Conservation (phyloP, 805 yeast genomes). For the Cyberlindnera euphorbiiphila region DNA sequence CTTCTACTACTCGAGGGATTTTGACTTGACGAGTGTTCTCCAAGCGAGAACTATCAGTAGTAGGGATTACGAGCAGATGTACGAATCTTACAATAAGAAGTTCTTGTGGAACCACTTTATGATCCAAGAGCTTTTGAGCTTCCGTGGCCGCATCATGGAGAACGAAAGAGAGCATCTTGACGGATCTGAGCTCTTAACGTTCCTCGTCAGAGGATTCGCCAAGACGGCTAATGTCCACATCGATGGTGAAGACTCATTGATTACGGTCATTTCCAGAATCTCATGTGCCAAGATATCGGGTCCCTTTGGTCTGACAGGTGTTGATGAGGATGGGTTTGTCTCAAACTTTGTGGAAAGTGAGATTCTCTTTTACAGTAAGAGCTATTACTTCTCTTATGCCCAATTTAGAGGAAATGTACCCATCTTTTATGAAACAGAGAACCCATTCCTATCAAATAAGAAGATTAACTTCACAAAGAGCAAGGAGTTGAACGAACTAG, state of each 20-base stretch:
- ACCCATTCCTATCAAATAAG: constrained; percentile 59
- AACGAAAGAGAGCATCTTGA: constrained; percentile 60
- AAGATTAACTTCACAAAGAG: constrained; percentile 78
- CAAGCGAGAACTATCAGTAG: constrained; percentile 63
- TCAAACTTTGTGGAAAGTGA: constrained; percentile 93
- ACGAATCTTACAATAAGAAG: constrained; percentile 58
- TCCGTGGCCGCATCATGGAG: constrained; percentile 62
- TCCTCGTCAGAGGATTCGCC: constrained; percentile 90
- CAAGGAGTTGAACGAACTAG: constrained; percentile 78
- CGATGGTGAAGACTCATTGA: constrained; percentile 30
- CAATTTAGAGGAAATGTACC: constrained; percentile 94
- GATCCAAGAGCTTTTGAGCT: constrained; percentile 71
- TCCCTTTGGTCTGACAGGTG: constrained; percentile 79
- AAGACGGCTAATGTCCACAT: constrained; percentile 47
- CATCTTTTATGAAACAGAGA: constrained; percentile 89
- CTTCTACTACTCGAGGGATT: constrained; percentile 85
- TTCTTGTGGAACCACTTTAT: constrained; percentile 91
- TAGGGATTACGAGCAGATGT: constrained; percentile 32
- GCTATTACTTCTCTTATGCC: constrained; percentile 62
- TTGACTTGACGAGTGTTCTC: constrained; percentile 77
- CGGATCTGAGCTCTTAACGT: constrained; percentile 66
- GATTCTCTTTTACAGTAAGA: constrained; percentile 53
- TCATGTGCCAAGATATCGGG: constrained; percentile 89
- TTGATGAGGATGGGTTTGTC: constrained; percentile 88
- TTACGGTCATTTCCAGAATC: constrained; percentile 84